Conservation (phyloP, 208 protist genomes). For the Leishmania lainsoni region DNA sequence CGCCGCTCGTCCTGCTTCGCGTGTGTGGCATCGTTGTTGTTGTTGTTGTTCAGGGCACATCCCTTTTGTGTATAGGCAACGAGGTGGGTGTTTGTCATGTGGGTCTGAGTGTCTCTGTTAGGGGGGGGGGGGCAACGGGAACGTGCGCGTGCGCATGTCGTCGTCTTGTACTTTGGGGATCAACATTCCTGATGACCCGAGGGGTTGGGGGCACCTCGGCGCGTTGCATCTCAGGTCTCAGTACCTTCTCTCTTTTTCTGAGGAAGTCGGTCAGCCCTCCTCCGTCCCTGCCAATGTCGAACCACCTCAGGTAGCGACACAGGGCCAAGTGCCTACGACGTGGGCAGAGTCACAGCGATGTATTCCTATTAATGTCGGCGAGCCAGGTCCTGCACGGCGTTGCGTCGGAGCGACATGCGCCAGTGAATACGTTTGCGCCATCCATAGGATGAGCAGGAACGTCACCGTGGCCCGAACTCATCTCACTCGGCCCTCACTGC, state of each 20-base stretch:
- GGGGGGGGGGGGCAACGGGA: not conserved
- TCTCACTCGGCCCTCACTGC: not conserved
- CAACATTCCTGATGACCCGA: not conserved
- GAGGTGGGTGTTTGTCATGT: not conserved
- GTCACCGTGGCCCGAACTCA: not conserved
- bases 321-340: not conserved
- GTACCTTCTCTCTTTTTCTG: not conserved
- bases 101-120: not conserved
- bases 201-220: not conserved
- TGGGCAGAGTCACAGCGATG: not conserved
- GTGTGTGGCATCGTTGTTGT: not conserved
- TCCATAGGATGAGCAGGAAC: not conserved
- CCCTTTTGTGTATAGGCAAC: not conserved
- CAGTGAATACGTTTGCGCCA: not conserved
- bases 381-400: not conserved
- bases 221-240: not conserved
- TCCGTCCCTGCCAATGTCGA: not conserved
- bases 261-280: not conserved
- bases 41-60: not conserved
- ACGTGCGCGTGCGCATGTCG: not conserved
- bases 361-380: not conserved
- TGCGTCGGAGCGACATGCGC: not conserved
- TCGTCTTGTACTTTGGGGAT: not conserved
- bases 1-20: not conserved
- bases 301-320: not conserved